Base-by-base conservation (phyloP, 805 yeast genomes). In the Sugiyamaella boreocaroliniensis region DNA sequence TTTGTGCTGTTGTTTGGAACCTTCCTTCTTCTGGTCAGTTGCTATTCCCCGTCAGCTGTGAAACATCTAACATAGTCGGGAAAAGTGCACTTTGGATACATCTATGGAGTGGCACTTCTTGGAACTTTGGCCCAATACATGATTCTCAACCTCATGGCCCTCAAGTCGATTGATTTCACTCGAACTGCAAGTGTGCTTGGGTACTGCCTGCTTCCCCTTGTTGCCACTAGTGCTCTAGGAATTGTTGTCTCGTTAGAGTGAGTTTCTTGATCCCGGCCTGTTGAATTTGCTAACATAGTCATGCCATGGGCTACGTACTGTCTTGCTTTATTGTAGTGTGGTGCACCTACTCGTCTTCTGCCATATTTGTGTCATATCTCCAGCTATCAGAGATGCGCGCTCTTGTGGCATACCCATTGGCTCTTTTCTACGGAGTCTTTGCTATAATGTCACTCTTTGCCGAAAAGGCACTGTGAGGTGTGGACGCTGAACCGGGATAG, bases 401-500 rank as follows among this genome's bases (percentile, higher is more conserved):
- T 4, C 78, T 93, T 57, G 85, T 93, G 54, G 99, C 97, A 1
- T 93, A 93, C 65, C 99, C 99, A 1, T 75, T 93, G 63, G 83
- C 86, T 12, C 80, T 93, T 72, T 92, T 92, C 67, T 93, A 93
- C 75, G 82, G 90, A 53, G 90, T 92, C 2, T 93, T 93, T 76
- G 96, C 97, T 32, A 76, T 93, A 60, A 89, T 93, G 95, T 95
- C 97, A 1, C 85, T 93, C 34, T 93, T 93, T 66, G 90, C 79
- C 11, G 75, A 70, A 47, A 64, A 62, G 44, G 57, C 61, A 34
- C 47, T 55, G 14, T 48, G 44, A 15, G 7, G 7, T n/a, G n/a
- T n/a, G n/a, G n/a, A n/a, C n/a, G n/a, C n/a, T n/a, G n/a, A n/a
- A 37, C 41, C 7, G 41, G 41, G 16, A 37, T 15, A 37, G 41